Conservation (phyloP, 73 alveolate species). For the Halteria grandinella region DNA sequence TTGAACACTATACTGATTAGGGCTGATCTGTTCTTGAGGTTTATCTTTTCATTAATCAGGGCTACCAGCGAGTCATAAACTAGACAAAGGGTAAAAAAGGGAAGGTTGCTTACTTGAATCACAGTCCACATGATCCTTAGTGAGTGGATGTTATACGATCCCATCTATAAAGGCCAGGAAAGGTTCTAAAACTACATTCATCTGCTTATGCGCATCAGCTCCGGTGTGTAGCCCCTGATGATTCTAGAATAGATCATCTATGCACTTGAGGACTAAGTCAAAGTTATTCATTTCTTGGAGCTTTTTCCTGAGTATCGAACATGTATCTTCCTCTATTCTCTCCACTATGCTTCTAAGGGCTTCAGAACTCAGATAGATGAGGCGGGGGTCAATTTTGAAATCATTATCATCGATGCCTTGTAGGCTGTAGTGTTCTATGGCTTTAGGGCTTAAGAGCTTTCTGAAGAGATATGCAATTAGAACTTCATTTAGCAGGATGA, state of each 20-base stretch:
- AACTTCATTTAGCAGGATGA: conserved; percentile 22
- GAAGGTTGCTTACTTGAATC: no score
- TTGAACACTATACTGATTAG: conserved; percentile 60
- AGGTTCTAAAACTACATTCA: conserved; percentile 36
- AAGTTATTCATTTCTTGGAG: conserved; percentile 47
- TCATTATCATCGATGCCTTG: no score
- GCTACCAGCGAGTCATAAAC: conserved; percentile 43
- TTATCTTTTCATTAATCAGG: conserved; percentile 31
- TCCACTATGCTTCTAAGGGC: conserved; percentile 64
- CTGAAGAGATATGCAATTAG: conserved; percentile 34
- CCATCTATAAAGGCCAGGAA: no score
- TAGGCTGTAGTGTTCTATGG: no score
- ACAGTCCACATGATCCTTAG: conserved; percentile 58
- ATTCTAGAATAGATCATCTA: conserved; percentile 5
- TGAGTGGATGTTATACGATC: conserved; percentile 18
- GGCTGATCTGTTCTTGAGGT: conserved; percentile 40
- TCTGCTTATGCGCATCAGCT: conserved; percentile 3
- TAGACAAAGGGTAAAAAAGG: no score
- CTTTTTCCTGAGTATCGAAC: conserved; percentile 25
- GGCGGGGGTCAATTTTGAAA: conserved; percentile 58
- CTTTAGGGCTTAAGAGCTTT: not conserved
- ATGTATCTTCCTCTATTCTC: conserved; percentile 12
- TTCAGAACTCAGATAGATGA: conserved; percentile 49
- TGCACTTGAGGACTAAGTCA: conserved; percentile 19
- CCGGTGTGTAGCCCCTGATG: no score